Conservation (phyloP, 169 alveolate genomes). For the Toxoplasma gondii region DNA sequence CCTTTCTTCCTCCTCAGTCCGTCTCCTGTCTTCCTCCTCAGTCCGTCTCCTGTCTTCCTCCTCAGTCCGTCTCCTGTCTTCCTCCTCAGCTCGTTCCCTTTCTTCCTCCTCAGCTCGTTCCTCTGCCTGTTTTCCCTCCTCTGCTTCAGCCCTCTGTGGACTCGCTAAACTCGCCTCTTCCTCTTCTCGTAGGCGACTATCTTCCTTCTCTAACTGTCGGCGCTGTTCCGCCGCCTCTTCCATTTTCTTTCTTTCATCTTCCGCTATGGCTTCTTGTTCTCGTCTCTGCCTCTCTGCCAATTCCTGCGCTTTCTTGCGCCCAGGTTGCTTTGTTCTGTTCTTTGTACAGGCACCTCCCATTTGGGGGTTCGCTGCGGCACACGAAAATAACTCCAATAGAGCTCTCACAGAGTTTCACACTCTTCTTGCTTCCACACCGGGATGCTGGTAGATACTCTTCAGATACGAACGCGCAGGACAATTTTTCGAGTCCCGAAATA, state of each 20-base stretch:
- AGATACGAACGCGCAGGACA: too few species aligned
- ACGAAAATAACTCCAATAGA: background rate
- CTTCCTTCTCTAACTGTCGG: background rate
- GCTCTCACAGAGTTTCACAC: too few species aligned
- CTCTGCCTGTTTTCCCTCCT: background rate
- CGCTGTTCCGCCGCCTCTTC: background rate
- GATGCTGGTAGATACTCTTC: too few species aligned
- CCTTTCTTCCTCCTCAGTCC: too few species aligned
- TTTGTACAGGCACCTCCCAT: constrained; percentile 41
- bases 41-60: too few species aligned
- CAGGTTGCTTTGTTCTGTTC: constrained; percentile 13
- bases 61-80: background rate
- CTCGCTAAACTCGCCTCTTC: background rate
- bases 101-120: background rate
- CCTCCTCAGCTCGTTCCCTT: background rate
- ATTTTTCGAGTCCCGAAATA: too few species aligned
- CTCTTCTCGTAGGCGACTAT: background rate
- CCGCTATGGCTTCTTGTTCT: constrained; percentile 9
- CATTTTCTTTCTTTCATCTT: background rate
- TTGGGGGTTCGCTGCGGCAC: background rate
- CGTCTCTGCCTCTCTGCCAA: background rate
- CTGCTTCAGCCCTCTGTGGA: too few species aligned
- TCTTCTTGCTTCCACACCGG: too few species aligned
- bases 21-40: too few species aligned
- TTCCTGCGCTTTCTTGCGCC: constrained; percentile 8